A percentile compares a stretch with the other conserved stretches of the same genome.
Evolutionary conservation across 1,284 basidiomycete genomes (phyloP).

Genomic region (Ceratobasidium sp.): DNA sequence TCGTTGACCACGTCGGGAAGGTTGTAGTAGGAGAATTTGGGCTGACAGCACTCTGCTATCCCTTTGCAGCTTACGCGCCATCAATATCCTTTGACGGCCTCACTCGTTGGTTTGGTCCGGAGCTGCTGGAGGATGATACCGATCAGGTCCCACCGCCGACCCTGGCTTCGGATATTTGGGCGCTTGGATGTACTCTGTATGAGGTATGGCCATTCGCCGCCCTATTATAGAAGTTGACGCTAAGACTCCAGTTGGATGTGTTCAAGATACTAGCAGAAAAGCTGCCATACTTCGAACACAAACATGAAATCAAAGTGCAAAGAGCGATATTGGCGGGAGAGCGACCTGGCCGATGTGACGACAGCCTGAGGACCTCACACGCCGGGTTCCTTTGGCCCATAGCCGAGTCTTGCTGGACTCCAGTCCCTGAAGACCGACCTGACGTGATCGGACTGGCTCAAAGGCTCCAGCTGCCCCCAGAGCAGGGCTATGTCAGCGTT

Average conservation of each 20-base stretch:
- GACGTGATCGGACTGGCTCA: not conserved
- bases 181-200: conserved; percentile 9
- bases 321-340: not conserved
- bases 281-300: not conserved
- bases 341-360: not conserved
- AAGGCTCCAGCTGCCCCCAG: not conserved
- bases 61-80: not conserved
- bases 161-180: not conserved
- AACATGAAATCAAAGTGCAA: not conserved
- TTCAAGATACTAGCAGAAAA: not conserved
- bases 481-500: too few relatives aligned
- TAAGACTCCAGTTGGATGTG: not conserved
- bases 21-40: not conserved
- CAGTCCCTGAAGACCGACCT: not conserved
- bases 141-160: not conserved
- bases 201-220: not conserved
- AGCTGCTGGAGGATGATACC: not conserved
- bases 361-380: not conserved
- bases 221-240: not conserved
- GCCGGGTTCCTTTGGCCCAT: conserved; percentile 2
- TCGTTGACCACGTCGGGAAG: not conserved
- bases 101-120: conserved; percentile 16
- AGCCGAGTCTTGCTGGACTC: not conserved
- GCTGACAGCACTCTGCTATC: not conserved
- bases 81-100: not conserved